Evolutionary conservation across 768 basidiomycete species (phyloP).

Genomic region (Crepidotus variabilis): DNA sequence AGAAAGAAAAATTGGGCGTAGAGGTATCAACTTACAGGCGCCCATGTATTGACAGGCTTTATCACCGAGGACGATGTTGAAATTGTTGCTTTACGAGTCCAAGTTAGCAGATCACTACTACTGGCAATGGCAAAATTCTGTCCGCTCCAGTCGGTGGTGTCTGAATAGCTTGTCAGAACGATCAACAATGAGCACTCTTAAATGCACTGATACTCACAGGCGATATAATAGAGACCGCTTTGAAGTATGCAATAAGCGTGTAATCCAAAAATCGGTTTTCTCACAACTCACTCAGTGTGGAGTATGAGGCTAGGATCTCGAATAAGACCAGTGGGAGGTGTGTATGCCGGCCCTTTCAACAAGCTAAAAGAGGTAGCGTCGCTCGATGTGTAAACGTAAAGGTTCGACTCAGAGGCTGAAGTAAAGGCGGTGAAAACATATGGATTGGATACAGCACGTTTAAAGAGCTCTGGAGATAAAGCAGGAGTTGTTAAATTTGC

Average conservation of each 20-base stretch:
- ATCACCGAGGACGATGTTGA: conserved; percentile 24
- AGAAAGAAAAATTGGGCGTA: not conserved
- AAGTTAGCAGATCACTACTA: conserved; percentile 25
- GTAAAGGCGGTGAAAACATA: conserved; percentile 34
- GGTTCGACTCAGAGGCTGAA: conserved; percentile 28
- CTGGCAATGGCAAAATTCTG: conserved; percentile 33
- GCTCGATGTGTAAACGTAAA: conserved; percentile 29
- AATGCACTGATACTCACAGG: conserved; percentile 17
- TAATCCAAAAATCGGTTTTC: not conserved
- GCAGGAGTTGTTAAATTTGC: conserved; percentile 18
- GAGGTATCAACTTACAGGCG: conserved; percentile 17
- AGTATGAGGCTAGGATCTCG: conserved; percentile 31
- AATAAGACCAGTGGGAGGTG: conserved; percentile 30
- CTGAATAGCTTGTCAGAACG: conserved; percentile 9
- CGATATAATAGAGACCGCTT: conserved; percentile 32
- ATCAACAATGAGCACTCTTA: not conserved
- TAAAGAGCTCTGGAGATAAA: conserved; percentile 24
- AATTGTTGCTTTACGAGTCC: conserved; percentile 26
- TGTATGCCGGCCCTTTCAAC: conserved; percentile 30
- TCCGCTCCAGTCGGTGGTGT: conserved; percentile 32
- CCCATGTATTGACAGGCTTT: conserved; percentile 30
- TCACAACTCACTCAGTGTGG: conserved; percentile 27
- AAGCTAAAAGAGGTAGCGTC: conserved; percentile 28
- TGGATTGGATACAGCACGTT: conserved; percentile 25
- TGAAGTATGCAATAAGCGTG: not conserved